Base-by-base conservation (phyloP, 2,329 filamentous ascomycete genomes). In the Westerdykella sp. region DNA sequence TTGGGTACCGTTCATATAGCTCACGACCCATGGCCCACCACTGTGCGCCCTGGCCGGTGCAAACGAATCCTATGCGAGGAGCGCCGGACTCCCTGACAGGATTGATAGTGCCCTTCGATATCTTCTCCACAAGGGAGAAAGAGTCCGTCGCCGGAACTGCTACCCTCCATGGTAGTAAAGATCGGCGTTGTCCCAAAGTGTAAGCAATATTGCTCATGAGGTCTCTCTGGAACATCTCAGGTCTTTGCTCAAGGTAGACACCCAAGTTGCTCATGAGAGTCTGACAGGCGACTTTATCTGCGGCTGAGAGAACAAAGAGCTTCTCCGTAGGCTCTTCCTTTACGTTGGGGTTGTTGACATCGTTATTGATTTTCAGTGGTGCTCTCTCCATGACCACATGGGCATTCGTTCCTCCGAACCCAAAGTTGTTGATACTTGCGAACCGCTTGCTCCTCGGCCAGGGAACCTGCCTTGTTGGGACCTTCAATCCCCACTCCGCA, bases 351-450 rank as follows among this genome's bases (percentile, higher is more conserved):
- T 46, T 48, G 25, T 28, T 28, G 11, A 10, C 9, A 7, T 28
- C 25, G 25, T 28, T 28, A 28, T 28, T 28, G 25, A 28, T 28
- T 23, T 56, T 48, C 10, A 56, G 39, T 5, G 49, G 53, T 5
- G 36, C 47, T 41, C 43, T 54, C n/a, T 43, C 50, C 38, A 61
- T 51, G 16, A 64, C 54, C 0, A 57, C 48, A 47, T 64, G 60
- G 5, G 54, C 58, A 34, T 60, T 71, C 1, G 70, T 65, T 4
- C 69, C 71, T 5, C 69, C 68, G 38, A 68, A 68, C 1, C 70
- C 72, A 46, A 75, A 76, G 13, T 68, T 67, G 43, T 73, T 75
- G 1, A 77, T 63, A 31, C 69, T 69, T 2, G 70, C 71, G 25
- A 69, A 65, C 31, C 48, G 48, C 34, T 58, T 55, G 2, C 56